Evolutionary conservation across 2,329 filamentous ascomycete genomes (phyloP).

Genomic region (Cladophialophora carrionii): DNA sequence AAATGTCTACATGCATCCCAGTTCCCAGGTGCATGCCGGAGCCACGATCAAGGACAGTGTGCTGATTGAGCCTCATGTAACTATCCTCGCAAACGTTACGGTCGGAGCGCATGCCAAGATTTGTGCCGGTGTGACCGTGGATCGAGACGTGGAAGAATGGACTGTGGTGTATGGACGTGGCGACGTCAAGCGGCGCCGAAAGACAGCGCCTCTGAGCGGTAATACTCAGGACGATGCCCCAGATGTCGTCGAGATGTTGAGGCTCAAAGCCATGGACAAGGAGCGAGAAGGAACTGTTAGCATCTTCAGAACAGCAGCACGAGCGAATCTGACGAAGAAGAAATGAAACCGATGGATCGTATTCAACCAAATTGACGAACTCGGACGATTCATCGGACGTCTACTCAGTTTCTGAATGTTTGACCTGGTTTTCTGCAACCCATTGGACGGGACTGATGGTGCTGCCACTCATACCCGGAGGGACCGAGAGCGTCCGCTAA

Average conservation of each 20-base stretch:
- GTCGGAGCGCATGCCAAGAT: slow-evolving; percentile 67
- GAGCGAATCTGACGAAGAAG: slow-evolving; percentile 36
- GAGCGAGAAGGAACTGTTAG: slow-evolving; percentile 33
- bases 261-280: slow-evolving; percentile 63
- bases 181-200: slow-evolving; percentile 42
- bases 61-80: slow-evolving; percentile 52
- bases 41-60: slow-evolving; percentile 47
- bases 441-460: background rate
- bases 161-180: slow-evolving; percentile 70
- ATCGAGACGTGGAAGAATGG: slow-evolving; percentile 65
- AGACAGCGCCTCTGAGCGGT: background rate
- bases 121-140: slow-evolving; percentile 62
- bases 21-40: slow-evolving; percentile 45
- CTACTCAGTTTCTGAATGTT: background rate
- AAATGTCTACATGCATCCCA: slow-evolving; percentile 47
- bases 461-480: background rate
- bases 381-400: background rate
- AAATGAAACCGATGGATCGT: slow-evolving; percentile 21
- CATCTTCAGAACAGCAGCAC: slow-evolving; percentile 31
- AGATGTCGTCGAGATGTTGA: slow-evolving; percentile 58
- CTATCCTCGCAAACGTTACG: slow-evolving; percentile 42
- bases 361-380: background rate
- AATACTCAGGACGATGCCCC: slow-evolving; percentile 33
- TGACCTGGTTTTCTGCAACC: background rate
- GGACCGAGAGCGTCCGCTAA: background rate